A percentile compares a stretch with the other conserved stretches of the same genome.
Evolutionary conservation across 257 asterid genomes (phyloP).

Genomic region (Agastache rugosa): DNA sequence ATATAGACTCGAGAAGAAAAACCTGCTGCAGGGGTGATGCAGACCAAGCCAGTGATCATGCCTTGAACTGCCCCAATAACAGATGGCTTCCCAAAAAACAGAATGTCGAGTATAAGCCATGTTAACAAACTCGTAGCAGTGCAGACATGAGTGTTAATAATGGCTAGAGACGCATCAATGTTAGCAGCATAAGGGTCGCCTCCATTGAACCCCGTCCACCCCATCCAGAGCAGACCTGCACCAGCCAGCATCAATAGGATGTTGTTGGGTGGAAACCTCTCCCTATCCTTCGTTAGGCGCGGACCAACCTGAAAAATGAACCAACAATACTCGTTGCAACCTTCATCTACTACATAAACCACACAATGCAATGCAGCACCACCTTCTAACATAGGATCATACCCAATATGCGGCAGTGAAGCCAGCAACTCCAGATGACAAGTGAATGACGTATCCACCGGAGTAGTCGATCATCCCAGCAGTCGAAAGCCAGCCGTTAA

Average conservation of each 20-base stretch:
- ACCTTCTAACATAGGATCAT: neutral
- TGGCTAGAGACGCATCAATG: slow-evolving; percentile 2
- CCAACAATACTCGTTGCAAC: neutral
- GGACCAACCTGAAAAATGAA: neutral
- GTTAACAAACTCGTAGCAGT: slow-evolving; percentile 7
- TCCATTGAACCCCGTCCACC: slow-evolving; percentile 16
- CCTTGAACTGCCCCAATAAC: slow-evolving; percentile 12
- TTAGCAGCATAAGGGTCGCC: slow-evolving; percentile 11
- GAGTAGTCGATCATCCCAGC: slow-evolving; percentile 15
- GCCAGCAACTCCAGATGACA: slow-evolving; percentile 10
- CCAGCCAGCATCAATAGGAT: slow-evolving; percentile 8
- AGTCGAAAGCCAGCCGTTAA: neutral
- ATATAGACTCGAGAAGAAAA: neutral
- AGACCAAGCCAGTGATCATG: slow-evolving; percentile 15
- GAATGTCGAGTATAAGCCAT: neutral
- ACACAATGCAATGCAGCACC: neutral
- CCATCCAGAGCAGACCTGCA: slow-evolving; percentile 9
- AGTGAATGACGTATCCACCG: neutral
- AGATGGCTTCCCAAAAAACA: slow-evolving; percentile 1
- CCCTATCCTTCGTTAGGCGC: slow-evolving; percentile 4
- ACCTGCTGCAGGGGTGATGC: slow-evolving; percentile 21
- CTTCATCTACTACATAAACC: neutral
- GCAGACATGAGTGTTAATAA: slow-evolving; percentile 10
- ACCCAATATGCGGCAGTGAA: slow-evolving; percentile 7
- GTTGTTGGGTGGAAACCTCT: slow-evolving; percentile 13